Percentiles rank a stretch among this genome's conserved stretches.
Evolutionary conservation across 2,329 filamentous ascomycete species (phyloP).

Genomic region (Didymella exigua): DNA sequence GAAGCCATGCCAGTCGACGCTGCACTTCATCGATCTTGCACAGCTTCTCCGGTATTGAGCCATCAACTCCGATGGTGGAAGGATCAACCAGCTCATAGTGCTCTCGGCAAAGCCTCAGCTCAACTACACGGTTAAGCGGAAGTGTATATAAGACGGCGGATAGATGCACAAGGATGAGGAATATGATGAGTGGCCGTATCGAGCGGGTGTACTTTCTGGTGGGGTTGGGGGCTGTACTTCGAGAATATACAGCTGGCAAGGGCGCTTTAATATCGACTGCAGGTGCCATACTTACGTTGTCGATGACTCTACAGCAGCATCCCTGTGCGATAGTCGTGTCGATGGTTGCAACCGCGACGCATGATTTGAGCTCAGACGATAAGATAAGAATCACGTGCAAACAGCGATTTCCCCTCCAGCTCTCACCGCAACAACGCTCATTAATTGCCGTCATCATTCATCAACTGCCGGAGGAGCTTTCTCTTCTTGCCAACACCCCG

Average conservation of each 20-base stretch:
- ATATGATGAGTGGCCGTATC: conserved; percentile 38
- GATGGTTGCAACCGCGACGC: no score
- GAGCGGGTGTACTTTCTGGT: conserved; percentile 9
- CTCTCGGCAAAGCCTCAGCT: conserved; percentile 53
- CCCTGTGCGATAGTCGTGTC: background rate
- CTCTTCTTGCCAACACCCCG: background rate
- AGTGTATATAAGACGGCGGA: conserved; percentile 44
- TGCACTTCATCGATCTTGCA: conserved; percentile 63
- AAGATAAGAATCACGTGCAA: conserved; percentile 14
- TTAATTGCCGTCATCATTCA: background rate
- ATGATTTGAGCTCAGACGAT: background rate
- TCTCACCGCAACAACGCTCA: background rate
- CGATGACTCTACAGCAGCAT: background rate
- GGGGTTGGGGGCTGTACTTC: conserved; percentile 11
- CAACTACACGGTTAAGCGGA: conserved; percentile 46
- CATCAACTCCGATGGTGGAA: conserved; percentile 41
- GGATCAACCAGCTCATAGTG: conserved; percentile 56
- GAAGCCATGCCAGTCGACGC: conserved; percentile 58
- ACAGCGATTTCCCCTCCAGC: background rate
- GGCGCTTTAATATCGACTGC: background rate
- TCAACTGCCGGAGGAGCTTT: background rate
- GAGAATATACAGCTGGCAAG: background rate
- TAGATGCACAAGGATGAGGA: conserved; percentile 44
- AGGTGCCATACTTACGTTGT: background rate
- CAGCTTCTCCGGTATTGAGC: conserved; percentile 56